A percentile compares a stretch with the other conserved stretches of the same genome.
phyloP scores from a whole-genome alignment of 768 basidiomycete genomes.

The Termitomyces sp. region DNA sequence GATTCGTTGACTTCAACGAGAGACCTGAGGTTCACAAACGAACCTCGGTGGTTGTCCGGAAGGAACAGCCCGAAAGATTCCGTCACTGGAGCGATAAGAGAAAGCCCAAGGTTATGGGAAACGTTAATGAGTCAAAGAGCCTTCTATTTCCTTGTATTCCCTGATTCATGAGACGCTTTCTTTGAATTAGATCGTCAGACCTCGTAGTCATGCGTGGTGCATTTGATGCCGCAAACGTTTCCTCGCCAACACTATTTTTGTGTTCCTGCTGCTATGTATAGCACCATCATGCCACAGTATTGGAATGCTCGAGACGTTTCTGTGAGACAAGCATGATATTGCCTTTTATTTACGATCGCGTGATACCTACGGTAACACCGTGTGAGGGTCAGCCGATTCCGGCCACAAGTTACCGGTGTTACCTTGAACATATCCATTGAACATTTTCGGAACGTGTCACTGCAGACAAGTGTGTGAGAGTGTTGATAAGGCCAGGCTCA shows the following conservation, averaged over 20 bases:
- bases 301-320: not conserved
- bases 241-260: not conserved
- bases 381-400: not conserved
- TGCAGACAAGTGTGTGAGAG: not conserved
- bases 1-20: not conserved
- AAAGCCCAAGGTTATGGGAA: not conserved
- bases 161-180: not conserved
- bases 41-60: not conserved
- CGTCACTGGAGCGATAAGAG: not conserved
- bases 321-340: not conserved
- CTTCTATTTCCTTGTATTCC: not conserved
- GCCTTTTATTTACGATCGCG: not conserved
- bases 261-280: not conserved
- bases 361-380: not conserved
- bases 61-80: not conserved
- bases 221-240: not conserved
- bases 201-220: not conserved
- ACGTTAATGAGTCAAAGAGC: too few relatives aligned
- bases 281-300: not conserved
- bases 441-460: not conserved
- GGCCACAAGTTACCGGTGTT: not conserved
- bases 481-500: not conserved
- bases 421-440: not conserved
- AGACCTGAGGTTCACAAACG: not conserved
- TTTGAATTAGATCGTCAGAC: not conserved